phyloP scores from a whole-genome alignment of 1,139 yeast species.

The Debaryomycetaceae sp. region DNA sequence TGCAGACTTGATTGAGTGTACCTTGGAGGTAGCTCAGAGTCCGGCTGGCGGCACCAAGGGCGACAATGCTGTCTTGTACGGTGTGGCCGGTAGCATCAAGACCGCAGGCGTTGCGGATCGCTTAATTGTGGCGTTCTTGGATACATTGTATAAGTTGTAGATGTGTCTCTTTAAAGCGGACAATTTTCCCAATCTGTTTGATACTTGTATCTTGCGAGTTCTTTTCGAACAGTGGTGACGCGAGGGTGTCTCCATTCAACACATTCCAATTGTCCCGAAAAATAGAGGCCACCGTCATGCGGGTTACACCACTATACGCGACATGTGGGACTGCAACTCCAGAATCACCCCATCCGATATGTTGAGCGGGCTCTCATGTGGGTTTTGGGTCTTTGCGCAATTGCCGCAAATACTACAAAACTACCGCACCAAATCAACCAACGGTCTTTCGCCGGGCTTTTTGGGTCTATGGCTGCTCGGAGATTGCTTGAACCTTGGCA shows the following conservation, averaged over 20 bases:
- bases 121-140: slow-evolving; percentile 69
- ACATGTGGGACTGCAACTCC: background rate
- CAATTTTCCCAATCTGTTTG: no score
- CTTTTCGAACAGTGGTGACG: no score
- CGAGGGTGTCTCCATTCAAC: no score
- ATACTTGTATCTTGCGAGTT: no score
- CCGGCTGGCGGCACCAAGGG: slow-evolving; percentile 15
- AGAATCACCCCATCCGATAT: slow-evolving; percentile 1
- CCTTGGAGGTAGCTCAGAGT: slow-evolving; percentile 28
- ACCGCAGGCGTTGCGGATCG: slow-evolving; percentile 81
- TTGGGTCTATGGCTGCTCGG: slow-evolving; percentile 75
- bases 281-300: no score
- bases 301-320: no score
- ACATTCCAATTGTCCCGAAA: no score
- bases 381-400: slow-evolving; percentile 76
- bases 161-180: no score
- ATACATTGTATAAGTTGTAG: slow-evolving; percentile 49
- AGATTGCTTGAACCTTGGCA: slow-evolving; percentile 68
- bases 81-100: slow-evolving; percentile 85
- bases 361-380: slow-evolving; percentile 25
- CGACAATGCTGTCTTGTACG: slow-evolving; percentile 78
- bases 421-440: slow-evolving; percentile 68
- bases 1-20: slow-evolving; percentile 38
- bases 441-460: slow-evolving; percentile 74
- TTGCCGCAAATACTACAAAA: slow-evolving; percentile 78